Evolutionary conservation across 2,329 filamentous ascomycete species (phyloP), one percentile per base, ranked within the genome.

Genomic region (Ilyonectria destructans): DNA sequence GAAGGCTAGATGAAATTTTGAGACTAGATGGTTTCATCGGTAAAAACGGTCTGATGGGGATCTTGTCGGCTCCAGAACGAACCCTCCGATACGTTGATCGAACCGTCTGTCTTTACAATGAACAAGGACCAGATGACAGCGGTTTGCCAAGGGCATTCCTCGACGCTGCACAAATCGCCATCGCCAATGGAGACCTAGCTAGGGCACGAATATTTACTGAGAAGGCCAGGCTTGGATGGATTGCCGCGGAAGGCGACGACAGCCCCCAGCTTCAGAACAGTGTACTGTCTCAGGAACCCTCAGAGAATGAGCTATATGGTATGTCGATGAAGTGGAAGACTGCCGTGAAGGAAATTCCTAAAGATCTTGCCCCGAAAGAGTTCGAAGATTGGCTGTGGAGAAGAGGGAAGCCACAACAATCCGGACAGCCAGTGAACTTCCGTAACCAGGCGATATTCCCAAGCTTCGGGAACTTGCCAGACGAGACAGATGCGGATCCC

Each of bases 371-470:
- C 7, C 2, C 13, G 1, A 4, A 1, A 1, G 58, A 69, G 1
- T 60, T 69, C 6, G 55, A 67, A 17, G 19, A 40, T 23, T 70
- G 68, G 68, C 45, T 69, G 1, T 70, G 68, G 68, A 48, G 43
- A 2, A 8, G 15, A 3, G 12, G 15, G 2, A 57, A 37, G 35
- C 4, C 4, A 57, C 9, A 43, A 21, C 6, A 51, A 2, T 21
- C n/a, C 6, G 19, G 40, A 0, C 12, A n/a, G 5, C 29, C 61
- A 12, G 59, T 59, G 2, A 35, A 54, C 10, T 23, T 74, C 1
- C 64, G 51, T 7, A 64, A 57, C 15, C 23, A 54, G 2, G n/a
- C n/a, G 3, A 23, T 37, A 8, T 72, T 74, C 12, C 69, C 62
- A 0, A 10, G 12, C 3, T 71, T 71, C 19, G 4, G 29, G 1